Evolutionary conservation across 345 rosid species (phyloP).

Genomic region (Zanthoxylum bungeanum): DNA sequence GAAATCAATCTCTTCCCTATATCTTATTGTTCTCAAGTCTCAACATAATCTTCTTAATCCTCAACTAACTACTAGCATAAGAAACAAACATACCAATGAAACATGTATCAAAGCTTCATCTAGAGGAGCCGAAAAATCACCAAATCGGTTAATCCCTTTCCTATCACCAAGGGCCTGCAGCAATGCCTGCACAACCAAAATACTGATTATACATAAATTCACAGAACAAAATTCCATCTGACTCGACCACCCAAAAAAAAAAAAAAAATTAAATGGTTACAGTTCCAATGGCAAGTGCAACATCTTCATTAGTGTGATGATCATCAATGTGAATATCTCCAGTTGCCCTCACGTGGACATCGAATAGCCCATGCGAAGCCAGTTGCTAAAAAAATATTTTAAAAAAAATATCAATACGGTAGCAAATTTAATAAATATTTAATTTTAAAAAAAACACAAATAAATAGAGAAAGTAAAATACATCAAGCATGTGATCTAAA

Average conservation of each 20-base stretch:
- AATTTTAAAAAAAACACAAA: not conserved
- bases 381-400: constrained; percentile 56
- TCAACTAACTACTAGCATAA: not conserved
- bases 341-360: constrained; percentile 81
- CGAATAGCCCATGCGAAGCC: constrained; percentile 90
- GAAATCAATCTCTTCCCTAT: not conserved
- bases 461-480: constrained; percentile 10
- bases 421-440: not conserved
- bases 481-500: constrained; percentile 94
- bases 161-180: constrained; percentile 89
- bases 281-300: constrained; percentile 91
- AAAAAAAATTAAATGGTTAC: constrained; percentile 24
- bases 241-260: not conserved
- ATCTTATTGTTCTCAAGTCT: not conserved
- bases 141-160: constrained; percentile 87
- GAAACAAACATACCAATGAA: constrained; percentile 49
- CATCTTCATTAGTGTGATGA: constrained; percentile 92
- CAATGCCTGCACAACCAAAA: constrained; percentile 50
- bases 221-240: not conserved
- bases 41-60: not conserved
- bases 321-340: constrained; percentile 94
- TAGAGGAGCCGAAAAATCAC: constrained; percentile 91
- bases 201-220: not conserved
- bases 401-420: not conserved
- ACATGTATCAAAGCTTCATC: constrained; percentile 91